Evolutionary conservation across 2,329 filamentous ascomycete species (phyloP).

Genomic region (Truncatella angustata): DNA sequence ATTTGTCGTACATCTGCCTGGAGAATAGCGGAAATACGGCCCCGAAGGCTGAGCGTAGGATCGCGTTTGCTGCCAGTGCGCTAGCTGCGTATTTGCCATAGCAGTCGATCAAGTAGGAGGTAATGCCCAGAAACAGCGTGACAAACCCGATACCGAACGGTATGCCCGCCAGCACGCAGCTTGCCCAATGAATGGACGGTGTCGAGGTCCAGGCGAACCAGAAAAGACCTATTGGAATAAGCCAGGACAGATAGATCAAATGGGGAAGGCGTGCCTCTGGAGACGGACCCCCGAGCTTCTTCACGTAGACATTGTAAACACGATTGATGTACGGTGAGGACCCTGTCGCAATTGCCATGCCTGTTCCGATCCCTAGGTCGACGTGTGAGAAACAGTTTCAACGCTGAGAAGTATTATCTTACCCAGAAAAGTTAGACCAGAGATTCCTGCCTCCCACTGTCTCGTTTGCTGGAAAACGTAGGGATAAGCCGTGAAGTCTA

Average conservation of each 20-base stretch:
- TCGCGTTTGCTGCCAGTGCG: conserved; percentile 56
- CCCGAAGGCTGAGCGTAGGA: conserved; percentile 49
- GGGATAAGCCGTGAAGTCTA: conserved; percentile 45
- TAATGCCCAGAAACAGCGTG: conserved; percentile 22
- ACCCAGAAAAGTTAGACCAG: conserved; percentile 42
- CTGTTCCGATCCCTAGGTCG: conserved; percentile 34
- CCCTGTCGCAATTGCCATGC: conserved; percentile 27
- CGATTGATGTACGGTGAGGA: conserved; percentile 7
- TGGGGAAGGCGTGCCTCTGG: conserved; percentile 10
- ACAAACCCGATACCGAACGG: conserved; percentile 10
- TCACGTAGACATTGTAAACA: conserved; percentile 18
- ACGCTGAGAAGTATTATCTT: background rate
- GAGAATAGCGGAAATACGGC: conserved; percentile 53
- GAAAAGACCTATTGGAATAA: conserved; percentile 5
- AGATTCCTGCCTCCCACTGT: conserved; percentile 38
- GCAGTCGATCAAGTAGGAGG: conserved; percentile 52
- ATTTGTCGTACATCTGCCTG: conserved; percentile 44
- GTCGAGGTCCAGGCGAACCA: background rate
- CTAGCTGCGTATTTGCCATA: conserved; percentile 53
- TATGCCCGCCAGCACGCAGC: background rate
- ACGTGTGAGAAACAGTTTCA: background rate
- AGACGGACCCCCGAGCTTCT: background rate
- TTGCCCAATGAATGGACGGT: background rate
- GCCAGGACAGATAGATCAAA: background rate
- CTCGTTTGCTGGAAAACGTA: conserved; percentile 42